phyloP scores from a whole-genome alignment of 192 early-diverging fungal genomes.

The Oehlia diaphana region DNA sequence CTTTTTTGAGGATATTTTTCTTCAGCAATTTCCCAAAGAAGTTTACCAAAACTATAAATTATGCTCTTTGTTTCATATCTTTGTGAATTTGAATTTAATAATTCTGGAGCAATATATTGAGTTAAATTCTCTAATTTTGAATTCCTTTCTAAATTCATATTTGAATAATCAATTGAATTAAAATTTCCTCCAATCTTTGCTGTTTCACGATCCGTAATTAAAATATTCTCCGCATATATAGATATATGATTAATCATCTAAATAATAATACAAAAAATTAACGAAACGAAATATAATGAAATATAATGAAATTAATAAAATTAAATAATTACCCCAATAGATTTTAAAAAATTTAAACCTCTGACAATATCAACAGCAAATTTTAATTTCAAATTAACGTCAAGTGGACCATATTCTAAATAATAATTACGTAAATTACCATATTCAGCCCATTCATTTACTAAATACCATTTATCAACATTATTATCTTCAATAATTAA shows the following conservation, averaged over 20 bases:
- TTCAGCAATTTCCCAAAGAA: conserved; percentile 22
- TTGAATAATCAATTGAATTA: background rate
- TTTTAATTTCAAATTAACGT: conserved; percentile 30
- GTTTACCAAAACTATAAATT: conserved; percentile 17
- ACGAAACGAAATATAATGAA: too few relatives aligned
- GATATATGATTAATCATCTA: conserved; percentile 5
- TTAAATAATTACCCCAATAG: conserved; percentile 9
- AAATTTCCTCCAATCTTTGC: conserved; percentile 40
- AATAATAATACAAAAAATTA: too few relatives aligned
- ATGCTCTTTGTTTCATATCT: conserved; percentile 9
- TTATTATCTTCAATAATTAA: background rate
- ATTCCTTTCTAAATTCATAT: background rate
- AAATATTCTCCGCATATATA: conserved; percentile 27
- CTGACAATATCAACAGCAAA: conserved; percentile 38
- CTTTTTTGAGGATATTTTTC: background rate
- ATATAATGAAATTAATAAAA: too few relatives aligned
- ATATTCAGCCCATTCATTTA: conserved; percentile 19
- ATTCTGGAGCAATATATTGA: conserved; percentile 22
- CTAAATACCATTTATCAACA: background rate
- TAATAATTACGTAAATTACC: conserved; percentile 23
- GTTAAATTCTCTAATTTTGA: background rate
- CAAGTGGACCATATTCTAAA: conserved; percentile 27
- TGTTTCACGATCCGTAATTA: background rate
- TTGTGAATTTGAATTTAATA: background rate
- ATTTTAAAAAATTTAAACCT: conserved; percentile 41